phyloP scores from a whole-genome alignment of 208 protist species.

The Trypanosoma lewisi region DNA sequence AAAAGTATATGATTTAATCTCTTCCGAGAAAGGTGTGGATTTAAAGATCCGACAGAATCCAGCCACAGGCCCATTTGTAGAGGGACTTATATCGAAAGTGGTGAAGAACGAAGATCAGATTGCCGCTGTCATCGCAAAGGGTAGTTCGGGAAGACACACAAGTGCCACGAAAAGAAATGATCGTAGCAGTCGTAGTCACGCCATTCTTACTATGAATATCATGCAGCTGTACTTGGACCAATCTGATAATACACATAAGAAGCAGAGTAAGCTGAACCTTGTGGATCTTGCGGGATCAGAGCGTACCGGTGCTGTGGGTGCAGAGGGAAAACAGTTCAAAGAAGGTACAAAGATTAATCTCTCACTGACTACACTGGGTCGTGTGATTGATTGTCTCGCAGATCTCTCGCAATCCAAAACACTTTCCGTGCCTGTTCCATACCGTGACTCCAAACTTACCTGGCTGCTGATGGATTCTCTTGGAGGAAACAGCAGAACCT shows the following conservation, averaged over 20 bases:
- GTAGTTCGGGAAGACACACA: conserved; percentile 79
- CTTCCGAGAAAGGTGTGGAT: conserved; percentile 36
- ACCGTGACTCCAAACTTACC: conserved; percentile 78
- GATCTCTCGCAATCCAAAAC: conserved; percentile 69
- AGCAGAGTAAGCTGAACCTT: conserved; percentile 88
- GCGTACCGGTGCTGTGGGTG: conserved; percentile 71
- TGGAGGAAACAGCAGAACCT: conserved; percentile 46
- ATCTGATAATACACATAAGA: conserved; percentile 39
- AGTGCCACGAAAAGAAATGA: conserved; percentile 87
- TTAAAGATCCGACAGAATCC: conserved; percentile 74
- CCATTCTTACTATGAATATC: conserved; percentile 84
- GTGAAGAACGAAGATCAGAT: conserved; percentile 67
- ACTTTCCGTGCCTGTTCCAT: conserved; percentile 58
- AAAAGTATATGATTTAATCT: conserved; percentile 82
- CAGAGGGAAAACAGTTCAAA: conserved; percentile 60
- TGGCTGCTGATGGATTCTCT: conserved; percentile 67
- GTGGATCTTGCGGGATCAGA: conserved; percentile 94
- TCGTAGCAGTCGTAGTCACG: conserved; percentile 86
- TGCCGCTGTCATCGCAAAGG: conserved; percentile 51
- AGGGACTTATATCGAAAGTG: conserved; percentile 51
- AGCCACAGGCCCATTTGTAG: conserved; percentile 69
- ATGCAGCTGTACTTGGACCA: conserved; percentile 64
- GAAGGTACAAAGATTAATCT: conserved; percentile 93
- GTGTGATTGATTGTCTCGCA: conserved; percentile 86
- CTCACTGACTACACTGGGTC: conserved; percentile 89